Evolutionary conservation across 2,329 filamentous ascomycete species (phyloP), one percentile per base, ranked within the genome.

Genomic region (Aspergillus quadrilineatus): DNA sequence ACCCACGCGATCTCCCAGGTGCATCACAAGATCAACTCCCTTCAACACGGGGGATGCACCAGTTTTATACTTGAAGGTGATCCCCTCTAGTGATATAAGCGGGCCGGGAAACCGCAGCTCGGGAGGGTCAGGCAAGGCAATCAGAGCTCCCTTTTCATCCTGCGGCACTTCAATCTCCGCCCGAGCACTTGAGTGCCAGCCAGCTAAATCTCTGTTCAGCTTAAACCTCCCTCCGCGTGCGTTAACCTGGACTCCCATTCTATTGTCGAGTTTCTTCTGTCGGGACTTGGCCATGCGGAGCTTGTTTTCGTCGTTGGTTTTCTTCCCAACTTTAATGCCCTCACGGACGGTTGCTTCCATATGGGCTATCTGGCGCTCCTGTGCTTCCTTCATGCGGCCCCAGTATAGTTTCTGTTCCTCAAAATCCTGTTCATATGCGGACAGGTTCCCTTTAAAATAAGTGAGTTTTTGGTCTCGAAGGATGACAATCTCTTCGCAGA

Each of bases 241-340:
- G 60, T 78, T 88, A 41, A 90, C 87, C 66, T 92, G 82, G 64
- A 95, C 72, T 0, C 90, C 91, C 85, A 86, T 89, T 5, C 90
- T 80, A 54, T 94, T 87, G 55, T 95, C 90, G 1, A 95, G 80
- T 69, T 91, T 92, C 78, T 92, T 93, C 75, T 92, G 89, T 0
- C 90, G 81, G 4, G 87, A 90, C 60, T 92, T 92, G 4, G 90
- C 90, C 76, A 92, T 89, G n/a, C 89, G 85, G 2, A 95, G 79
- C 69, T 92, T 92, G 69, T 93, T 93, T 64, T 92, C 88, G 66
- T 95, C 90, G 30, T 90, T 89, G 28, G 87, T 88, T 47, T 86
- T 85, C 69, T 87, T 89, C 6, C 89, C 91, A 17, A 87, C 83
- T 62, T 87, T 88, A 66, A 91, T 82, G 63, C 89, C 93, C 57